Conservation (phyloP, 2,329 filamentous ascomycete species). For the Paecilomyces niveus region DNA sequence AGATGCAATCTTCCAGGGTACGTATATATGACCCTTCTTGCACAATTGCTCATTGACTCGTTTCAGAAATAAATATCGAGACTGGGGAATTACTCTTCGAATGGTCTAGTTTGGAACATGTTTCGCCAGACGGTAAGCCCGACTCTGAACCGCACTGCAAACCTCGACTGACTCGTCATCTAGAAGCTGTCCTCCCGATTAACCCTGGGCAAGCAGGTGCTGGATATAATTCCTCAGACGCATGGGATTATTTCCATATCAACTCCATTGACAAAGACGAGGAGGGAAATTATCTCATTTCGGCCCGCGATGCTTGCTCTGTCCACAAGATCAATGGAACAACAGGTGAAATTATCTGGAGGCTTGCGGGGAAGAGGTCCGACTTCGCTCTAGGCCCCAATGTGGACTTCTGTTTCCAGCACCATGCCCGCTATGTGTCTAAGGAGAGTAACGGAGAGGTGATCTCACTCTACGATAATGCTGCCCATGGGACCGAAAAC, state of each 20-base stretch:
- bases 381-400: slow-evolving; percentile 37
- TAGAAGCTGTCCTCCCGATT: slow-evolving; percentile 42
- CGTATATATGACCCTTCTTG: not conserved
- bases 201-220: slow-evolving; percentile 39
- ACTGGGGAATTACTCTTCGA: slow-evolving; percentile 53
- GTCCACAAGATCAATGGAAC: slow-evolving; percentile 44
- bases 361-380: slow-evolving; percentile 38
- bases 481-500: slow-evolving; percentile 32
- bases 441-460: slow-evolving; percentile 42
- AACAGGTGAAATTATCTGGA: slow-evolving; percentile 43
- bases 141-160: slow-evolving; percentile 6
- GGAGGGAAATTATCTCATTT: slow-evolving; percentile 42
- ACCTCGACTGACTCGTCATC: not conserved
- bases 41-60: no score
- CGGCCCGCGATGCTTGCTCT: slow-evolving; percentile 39
- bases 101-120: slow-evolving; percentile 52
- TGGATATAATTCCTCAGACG: slow-evolving; percentile 30
- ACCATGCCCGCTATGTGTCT: slow-evolving; percentile 43
- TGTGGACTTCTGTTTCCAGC: slow-evolving; percentile 45
- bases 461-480: slow-evolving; percentile 51
- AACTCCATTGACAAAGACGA: slow-evolving; percentile 36
- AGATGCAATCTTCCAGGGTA: slow-evolving; percentile 48
- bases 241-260: slow-evolving; percentile 49
- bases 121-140: slow-evolving; percentile 42
- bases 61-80: slow-evolving; percentile 40